Evolutionary conservation across 805 yeast species (phyloP).

Genomic region (Metschnikowia peoriensis): DNA sequence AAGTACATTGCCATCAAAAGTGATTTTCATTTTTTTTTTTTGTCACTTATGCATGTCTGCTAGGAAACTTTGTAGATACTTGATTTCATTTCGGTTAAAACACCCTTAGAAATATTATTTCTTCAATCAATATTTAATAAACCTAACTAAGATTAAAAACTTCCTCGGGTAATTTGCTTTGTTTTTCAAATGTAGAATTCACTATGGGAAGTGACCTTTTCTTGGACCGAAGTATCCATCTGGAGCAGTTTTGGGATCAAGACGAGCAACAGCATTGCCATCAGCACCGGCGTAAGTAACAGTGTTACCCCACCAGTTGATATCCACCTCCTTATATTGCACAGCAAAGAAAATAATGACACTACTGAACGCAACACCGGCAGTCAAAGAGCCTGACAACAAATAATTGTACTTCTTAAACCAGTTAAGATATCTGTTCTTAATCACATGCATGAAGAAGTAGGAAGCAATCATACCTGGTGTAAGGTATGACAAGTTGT

Average conservation of each 20-base stretch:
- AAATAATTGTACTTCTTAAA: conserved; percentile 39
- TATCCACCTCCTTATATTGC: conserved; percentile 28
- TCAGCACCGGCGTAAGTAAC: conserved; percentile 36
- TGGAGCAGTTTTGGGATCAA: conserved; percentile 13
- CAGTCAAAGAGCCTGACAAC: conserved; percentile 28
- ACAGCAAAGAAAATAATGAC: conserved; percentile 39
- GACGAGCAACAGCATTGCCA: conserved; percentile 15
- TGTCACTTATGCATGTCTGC: too few relatives aligned
- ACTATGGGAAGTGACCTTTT: conserved; percentile 16
- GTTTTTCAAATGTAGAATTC: too few relatives aligned
- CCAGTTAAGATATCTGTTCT: conserved; percentile 28
- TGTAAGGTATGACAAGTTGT: conserved; percentile 31
- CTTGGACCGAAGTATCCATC: conserved; percentile 24
- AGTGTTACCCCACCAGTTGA: conserved; percentile 27
- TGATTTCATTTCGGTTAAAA: too few relatives aligned
- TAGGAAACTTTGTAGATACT: too few relatives aligned
- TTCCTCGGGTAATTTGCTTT: too few relatives aligned
- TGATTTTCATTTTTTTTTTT: too few relatives aligned
- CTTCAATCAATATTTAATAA: too few relatives aligned
- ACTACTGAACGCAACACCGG: conserved; percentile 36
- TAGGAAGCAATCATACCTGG: conserved; percentile 27
- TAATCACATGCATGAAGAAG: conserved; percentile 30
- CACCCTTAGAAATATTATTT: too few relatives aligned
- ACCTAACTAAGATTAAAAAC: too few relatives aligned
- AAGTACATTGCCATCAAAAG: too few relatives aligned